Evolutionary conservation across 371 early-diverging fungal genomes (phyloP), one percentile per base, ranked within the genome.

Genomic region (Rhizopus arrhizus): DNA sequence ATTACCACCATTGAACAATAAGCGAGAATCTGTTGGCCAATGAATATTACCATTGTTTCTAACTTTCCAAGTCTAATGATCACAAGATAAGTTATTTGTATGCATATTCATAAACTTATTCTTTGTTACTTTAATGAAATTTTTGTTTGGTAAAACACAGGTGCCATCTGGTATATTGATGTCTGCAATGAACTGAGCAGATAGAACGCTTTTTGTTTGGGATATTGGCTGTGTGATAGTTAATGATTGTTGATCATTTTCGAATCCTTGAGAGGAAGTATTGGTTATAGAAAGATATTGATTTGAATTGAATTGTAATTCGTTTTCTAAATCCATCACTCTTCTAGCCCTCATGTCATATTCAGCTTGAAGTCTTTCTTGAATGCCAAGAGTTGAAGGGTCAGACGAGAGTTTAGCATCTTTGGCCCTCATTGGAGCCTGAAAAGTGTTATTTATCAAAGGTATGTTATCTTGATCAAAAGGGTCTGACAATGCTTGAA

Each of bases 81-180:
- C 16, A 28, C 29, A 40, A 49, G 16, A 54, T 34, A 12, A 28
- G 9, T 33, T 42, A 36, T 45, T 16, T 31, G 5, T 11, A 48
- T 7, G 22, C 13, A 34, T n/a, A 8, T 41, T 9, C 16, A 36
- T 29, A 43, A 15, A 36, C 22, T 71, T 12, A 76, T 73, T 10
- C 71, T 69, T 11, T 83, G 5, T 56, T 67, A 69, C 75, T 68
- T 77, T 68, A n/a, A 68, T 56, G 47, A 68, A 63, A 1, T 60
- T 59, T n/a, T 63, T 60, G 22, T 53, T 63, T 11, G 68, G 65
- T 13, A 50, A 42, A 22, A 89, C 66, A 2, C 61, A 40, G 4
- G 89, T 82, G 15, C 86, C 85, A 54, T 90, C 90, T 15, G 85
- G 84, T 34, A 89, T 70, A 45, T 82, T 90, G 43, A 89, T 66